Conservation (phyloP, 1,284 basidiomycete species). For the Testicularia cyperi region DNA sequence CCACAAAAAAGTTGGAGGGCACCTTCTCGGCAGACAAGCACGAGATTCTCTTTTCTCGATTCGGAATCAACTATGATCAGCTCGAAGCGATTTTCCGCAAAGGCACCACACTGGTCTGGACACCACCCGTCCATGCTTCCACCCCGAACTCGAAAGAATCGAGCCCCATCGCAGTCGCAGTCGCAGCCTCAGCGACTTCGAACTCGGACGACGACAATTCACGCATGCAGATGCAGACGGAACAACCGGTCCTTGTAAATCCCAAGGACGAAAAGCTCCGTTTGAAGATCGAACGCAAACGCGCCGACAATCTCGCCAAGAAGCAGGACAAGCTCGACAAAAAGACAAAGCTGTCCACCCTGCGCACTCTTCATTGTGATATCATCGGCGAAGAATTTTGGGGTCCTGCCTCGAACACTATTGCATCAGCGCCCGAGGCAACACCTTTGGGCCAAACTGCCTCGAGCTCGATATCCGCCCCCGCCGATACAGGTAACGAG, state of each 20-base stretch:
- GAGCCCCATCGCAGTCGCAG: neutral
- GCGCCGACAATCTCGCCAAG: constrained; percentile 13
- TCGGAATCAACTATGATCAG: constrained; percentile 84
- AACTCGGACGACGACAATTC: neutral
- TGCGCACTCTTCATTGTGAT: constrained; percentile 57
- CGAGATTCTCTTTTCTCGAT: constrained; percentile 80
- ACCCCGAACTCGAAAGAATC: neutral
- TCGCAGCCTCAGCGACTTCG: neutral
- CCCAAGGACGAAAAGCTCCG: constrained; percentile 23
- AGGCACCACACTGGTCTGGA: constrained; percentile 79
- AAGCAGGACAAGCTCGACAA: constrained; percentile 24
- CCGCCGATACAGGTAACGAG: no score
- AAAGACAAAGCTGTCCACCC: constrained; percentile 15
- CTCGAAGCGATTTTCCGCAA: constrained; percentile 76
- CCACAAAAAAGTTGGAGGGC: constrained; percentile 74
- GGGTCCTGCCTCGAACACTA: constrained; percentile 5
- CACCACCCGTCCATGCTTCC: neutral
- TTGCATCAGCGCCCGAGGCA: neutral
- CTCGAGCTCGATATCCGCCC: no score
- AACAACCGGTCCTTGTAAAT: constrained; percentile 7
- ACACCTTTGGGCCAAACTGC: neutral
- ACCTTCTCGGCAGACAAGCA: constrained; percentile 86
- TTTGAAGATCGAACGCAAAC: constrained; percentile 11
- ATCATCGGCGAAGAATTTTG: constrained; percentile 56
- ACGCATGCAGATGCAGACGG: neutral